Percentiles rank a stretch among this genome's conserved stretches.
These are phyloP conservation scores for Verticillium zaregamsianum DNA, from an alignment of 2,329 filamentous ascomycete genomes.

Conservation along the genomic window DNA sequence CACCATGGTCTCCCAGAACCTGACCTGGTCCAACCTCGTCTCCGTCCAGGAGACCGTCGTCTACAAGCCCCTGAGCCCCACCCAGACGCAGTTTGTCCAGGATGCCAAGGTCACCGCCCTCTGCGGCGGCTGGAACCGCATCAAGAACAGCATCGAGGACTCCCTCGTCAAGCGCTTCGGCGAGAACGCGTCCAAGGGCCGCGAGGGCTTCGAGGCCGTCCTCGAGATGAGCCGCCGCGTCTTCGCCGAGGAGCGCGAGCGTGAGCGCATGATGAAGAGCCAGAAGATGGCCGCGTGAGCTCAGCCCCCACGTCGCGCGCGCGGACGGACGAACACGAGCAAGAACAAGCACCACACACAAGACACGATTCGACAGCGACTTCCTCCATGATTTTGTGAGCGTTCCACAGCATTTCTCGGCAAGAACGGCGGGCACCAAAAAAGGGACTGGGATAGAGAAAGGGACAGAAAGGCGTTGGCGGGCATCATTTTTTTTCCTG, in stretches of 20 bases:
- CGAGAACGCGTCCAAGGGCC: slow-evolving; percentile 86
- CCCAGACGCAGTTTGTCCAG: slow-evolving; percentile 78
- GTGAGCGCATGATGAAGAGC: slow-evolving; percentile 29
- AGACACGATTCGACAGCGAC: neutral
- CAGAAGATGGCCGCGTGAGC: slow-evolving; percentile 8
- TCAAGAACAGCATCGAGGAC: slow-evolving; percentile 95
- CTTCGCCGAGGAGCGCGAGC: slow-evolving; percentile 83
- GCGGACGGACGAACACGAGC: neutral
- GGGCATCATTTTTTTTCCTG: neutral
- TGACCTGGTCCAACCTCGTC: slow-evolving; percentile 88
- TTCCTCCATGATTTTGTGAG: neutral
- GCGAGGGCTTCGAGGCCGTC: slow-evolving; percentile 92
- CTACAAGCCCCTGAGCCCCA: slow-evolving; percentile 61
- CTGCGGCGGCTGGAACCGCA: slow-evolving; percentile 94
- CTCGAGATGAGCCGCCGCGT: slow-evolving; percentile 88
- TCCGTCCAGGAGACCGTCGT: slow-evolving; percentile 90
- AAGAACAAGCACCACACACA: neutral
- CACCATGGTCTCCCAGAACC: slow-evolving; percentile 93
- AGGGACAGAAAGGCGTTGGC: neutral
- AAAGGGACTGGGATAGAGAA: neutral
- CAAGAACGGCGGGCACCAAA: neutral
- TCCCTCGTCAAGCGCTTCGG: slow-evolving; percentile 82
- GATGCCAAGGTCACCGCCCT: slow-evolving; percentile 89
- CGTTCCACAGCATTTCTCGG: neutral
- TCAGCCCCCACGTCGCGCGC: neutral